Base-by-base conservation (phyloP, 2,329 filamentous ascomycete genomes). In the Trichophyton equinum region DNA sequence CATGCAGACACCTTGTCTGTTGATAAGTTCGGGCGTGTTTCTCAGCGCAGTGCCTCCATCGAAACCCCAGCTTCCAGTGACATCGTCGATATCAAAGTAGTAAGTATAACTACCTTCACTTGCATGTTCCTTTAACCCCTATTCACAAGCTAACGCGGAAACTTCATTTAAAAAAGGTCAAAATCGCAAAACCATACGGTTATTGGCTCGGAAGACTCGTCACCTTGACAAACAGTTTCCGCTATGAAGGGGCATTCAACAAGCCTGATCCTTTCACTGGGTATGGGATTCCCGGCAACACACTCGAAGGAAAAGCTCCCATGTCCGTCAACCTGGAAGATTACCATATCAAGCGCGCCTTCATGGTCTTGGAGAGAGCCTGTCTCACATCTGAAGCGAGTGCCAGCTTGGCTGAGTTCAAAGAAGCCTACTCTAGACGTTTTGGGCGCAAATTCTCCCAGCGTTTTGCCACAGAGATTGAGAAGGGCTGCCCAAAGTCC, bases 371-470 rank as follows among this genome's bases (percentile, higher is more conserved):
- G 18, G 66, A 73, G 38, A 67, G 66, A 30, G 63, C 68, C 1
- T 76, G 74, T 63, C 46, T 64, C 36, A 73, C 73, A 0, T 65
- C 68, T 4, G 72, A 74, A 62, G 73, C 74, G 44, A 67, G 61
- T 25, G 62, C 59, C 15, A 75, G 73, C 62, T 65, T 76, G 57
- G 58, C 65, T 5, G 65, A 64, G 9, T 74, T 74, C 59, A 63
- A 67, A 42, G 60, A 62, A 3, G 66, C 62, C 42, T 73, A 71
- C 65, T 62, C 68, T 58, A 61, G 49, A 18, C 47, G 63, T 15
- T 65, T 63, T 61, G 66, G 67, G 25, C 65, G 65, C 62, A 27
- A 61, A 44, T 69, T 65, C 63, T 65, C 66, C 18, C 38, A 44
- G 64, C 62, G 61, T 27, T 61, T 61, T n/a, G n/a, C 53, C 18